Conservation (phyloP, 176 grass and related monocot species). For the Aegilops sharonensis region DNA sequence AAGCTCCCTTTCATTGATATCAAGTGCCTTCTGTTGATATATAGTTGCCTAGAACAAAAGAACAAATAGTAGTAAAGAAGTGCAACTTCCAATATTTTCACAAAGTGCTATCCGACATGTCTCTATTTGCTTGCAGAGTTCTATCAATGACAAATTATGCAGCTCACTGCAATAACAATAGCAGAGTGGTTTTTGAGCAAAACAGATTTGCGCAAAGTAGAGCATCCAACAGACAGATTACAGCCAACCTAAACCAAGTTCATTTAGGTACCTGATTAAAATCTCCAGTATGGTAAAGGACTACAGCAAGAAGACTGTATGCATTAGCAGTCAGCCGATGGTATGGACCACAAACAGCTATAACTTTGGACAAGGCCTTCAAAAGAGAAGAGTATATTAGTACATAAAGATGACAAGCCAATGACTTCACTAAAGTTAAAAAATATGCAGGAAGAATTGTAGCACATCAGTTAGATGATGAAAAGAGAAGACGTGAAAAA, state of each 20-base stretch:
- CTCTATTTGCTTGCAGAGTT: slow-evolving; percentile 17
- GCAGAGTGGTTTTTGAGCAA: not conserved
- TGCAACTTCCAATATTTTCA: slow-evolving; percentile 7
- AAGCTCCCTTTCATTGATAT: slow-evolving; percentile 97
- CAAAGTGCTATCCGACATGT: not conserved
- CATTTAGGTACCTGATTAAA: slow-evolving; percentile 76
- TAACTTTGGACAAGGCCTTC: slow-evolving; percentile 93
- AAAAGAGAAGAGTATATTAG: slow-evolving; percentile 37
- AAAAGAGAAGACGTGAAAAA: not conserved
- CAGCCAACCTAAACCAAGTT: not conserved
- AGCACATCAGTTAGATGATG: slow-evolving; percentile 1
- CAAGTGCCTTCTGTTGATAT: slow-evolving; percentile 98
- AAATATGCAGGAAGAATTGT: not conserved
- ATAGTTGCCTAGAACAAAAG: slow-evolving; percentile 71
- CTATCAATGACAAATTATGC: slow-evolving; percentile 10
- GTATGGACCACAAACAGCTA: slow-evolving; percentile 91
- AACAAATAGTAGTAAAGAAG: slow-evolving; percentile 31
- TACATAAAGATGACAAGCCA: slow-evolving; percentile 10
- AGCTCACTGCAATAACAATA: not conserved
- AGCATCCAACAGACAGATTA: slow-evolving; percentile 20
- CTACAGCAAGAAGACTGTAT: slow-evolving; percentile 97
- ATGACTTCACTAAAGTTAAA: not conserved
- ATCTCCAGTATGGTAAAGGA: slow-evolving; percentile 99
- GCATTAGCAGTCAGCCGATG: slow-evolving; percentile 94
- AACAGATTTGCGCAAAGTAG: not conserved